phyloP scores from a whole-genome alignment of 1,139 yeast species.

The Hyphopichia fennica region DNA sequence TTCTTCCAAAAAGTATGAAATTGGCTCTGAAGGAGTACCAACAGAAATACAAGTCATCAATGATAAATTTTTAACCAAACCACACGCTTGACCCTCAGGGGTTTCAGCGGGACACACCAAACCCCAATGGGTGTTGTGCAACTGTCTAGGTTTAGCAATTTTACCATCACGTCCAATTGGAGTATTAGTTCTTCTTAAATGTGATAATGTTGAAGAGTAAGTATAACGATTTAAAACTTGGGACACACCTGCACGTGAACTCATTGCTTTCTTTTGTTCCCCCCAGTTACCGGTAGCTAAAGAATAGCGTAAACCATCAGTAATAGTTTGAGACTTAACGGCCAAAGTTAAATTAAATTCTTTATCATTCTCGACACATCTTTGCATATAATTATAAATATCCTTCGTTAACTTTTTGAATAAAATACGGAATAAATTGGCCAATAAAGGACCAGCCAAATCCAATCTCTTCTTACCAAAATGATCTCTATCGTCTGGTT shows the following conservation, averaged over 20 bases:
- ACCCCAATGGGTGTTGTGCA: constrained; percentile 99
- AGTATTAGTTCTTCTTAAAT: constrained; percentile 97
- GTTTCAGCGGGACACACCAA: constrained; percentile 99
- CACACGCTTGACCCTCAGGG: constrained; percentile 99
- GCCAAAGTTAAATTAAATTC: constrained; percentile 96
- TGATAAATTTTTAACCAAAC: constrained; percentile 92
- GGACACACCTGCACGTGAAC: constrained; percentile 98
- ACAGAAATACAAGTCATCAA: constrained; percentile 97
- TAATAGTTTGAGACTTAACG: constrained; percentile 93
- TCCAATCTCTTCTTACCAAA: constrained; percentile 98
- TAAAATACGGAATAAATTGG: constrained; percentile 89
- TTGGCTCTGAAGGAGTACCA: constrained; percentile 96
- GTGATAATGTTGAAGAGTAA: constrained; percentile 94
- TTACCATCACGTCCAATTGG: constrained; percentile 99
- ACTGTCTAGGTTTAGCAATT: constrained; percentile 96
- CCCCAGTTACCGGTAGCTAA: constrained; percentile 99
- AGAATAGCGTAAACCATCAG: constrained; percentile 96
- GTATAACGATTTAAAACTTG: constrained; percentile 98
- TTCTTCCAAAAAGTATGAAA: constrained; percentile 88
- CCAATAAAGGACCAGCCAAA: constrained; percentile 96
- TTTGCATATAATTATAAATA: constrained; percentile 96
- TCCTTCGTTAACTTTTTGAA: constrained; percentile 93
- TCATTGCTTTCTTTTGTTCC: constrained; percentile 99
- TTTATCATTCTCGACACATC: constrained; percentile 96
- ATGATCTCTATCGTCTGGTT: constrained; percentile 98